Base-by-base conservation (phyloP, 1,284 basidiomycete genomes). In the Phellinidium pouzarii region DNA sequence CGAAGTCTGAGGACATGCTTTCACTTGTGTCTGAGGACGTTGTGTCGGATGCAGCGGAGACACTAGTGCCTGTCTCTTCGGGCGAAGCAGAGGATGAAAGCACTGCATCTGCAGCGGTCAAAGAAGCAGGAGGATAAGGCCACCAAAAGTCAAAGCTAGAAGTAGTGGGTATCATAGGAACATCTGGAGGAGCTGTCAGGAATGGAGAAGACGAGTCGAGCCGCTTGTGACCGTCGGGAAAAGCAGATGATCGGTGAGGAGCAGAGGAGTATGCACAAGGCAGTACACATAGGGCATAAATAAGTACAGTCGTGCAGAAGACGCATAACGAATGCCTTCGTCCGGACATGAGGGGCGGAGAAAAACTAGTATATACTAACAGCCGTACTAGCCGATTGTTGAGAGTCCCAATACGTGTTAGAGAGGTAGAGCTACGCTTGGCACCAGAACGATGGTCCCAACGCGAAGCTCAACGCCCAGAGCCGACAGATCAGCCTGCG, bases 401-500 rank as follows among this genome's bases (percentile, higher is more conserved):
- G 25, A 5, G 25, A 26, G 20, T 20, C 42, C 6, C 6, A 34
- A 19, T 25, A 9, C 6, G 4, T 7, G 31, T 26, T 53, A 55
- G 17, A 56, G 23, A 14, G 50, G 50, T 34, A 56, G 60, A 50
- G 68, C 64, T 2, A 68, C 68, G n/a, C 65, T 66, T 1, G 74
- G 69, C 12, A 70, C 61, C 51, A 75, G 62, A 41, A 69, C 55
- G 22, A 62, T 62, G 6, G 82, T 68, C 27, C 80, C 72, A 26
- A 64, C 59, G 20, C 64, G 59, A 37, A 76, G 80, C 65, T 87
- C 84, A 6, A 86, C 83, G 42, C 79, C 73, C 49, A 84, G 70
- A 1, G 84, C 84, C 56, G 80, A 82, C 20, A 84, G 70, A 59
- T 86, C 84, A 53, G 80, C 78, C 37, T 72, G 63, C 0, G 83